A percentile compares a stretch with the other conserved stretches of the same genome.
Conservation (phyloP, 768 basidiomycete genomes). For the Tephrocybe sp. region DNA sequence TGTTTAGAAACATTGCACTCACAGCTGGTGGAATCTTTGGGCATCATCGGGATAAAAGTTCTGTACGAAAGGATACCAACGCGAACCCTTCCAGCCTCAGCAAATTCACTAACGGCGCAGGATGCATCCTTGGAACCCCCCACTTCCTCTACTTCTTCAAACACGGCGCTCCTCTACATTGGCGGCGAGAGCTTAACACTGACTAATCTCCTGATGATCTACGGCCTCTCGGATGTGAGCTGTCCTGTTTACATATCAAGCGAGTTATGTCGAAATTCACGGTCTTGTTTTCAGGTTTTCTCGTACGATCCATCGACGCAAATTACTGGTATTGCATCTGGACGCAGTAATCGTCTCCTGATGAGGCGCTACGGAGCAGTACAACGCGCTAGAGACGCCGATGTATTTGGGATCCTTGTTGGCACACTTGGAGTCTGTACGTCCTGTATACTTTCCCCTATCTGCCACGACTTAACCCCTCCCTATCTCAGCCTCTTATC, state of each 20-base stretch:
- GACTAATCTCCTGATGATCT: constrained; percentile 84
- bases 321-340: constrained; percentile 54
- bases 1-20: constrained; percentile 32
- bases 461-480: not conserved
- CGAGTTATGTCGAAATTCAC: not conserved
- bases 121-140: not conserved
- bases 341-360: constrained; percentile 72
- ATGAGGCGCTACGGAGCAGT: constrained; percentile 88
- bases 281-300: constrained; percentile 50
- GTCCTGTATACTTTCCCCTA: constrained; percentile 22
- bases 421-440: constrained; percentile 88
- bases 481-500: constrained; percentile 75
- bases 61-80: constrained; percentile 35
- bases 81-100: constrained; percentile 15
- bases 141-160: constrained; percentile 13
- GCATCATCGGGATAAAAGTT: constrained; percentile 24
- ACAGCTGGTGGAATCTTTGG: constrained; percentile 25
- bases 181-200: constrained; percentile 79
- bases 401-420: constrained; percentile 93
- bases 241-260: too few species aligned
- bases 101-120: not conserved
- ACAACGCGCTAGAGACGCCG: constrained; percentile 86
- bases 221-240: constrained; percentile 61
- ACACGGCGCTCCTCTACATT: constrained; percentile 46
- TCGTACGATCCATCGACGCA: constrained; percentile 65